These are phyloP conservation scores for Pleurotus tuber-regium DNA, from an alignment of 768 basidiomycete genomes.

Conservation along the genomic window DNA sequence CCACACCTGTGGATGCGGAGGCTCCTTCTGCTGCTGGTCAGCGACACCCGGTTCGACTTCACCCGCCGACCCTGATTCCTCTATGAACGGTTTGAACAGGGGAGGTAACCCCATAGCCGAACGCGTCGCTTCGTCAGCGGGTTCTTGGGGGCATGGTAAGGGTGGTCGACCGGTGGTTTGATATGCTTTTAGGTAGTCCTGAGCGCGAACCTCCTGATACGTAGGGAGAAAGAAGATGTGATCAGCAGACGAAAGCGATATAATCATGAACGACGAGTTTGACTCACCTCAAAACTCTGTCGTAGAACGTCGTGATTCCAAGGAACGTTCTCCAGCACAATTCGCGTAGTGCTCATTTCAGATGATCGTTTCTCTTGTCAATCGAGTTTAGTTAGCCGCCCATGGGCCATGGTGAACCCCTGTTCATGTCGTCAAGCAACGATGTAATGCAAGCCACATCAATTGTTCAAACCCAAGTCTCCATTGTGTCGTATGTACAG, in stretches of 20 bases:
- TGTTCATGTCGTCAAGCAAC: too few relatives aligned
- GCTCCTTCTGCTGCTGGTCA: not conserved
- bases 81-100: conserved; percentile 43
- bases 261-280: not conserved
- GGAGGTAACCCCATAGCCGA: conserved; percentile 45
- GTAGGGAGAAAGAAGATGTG: not conserved
- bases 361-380: too few relatives aligned
- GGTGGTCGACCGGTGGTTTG: conserved; percentile 45
- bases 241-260: not conserved
- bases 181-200: conserved; percentile 55
- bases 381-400: too few relatives aligned
- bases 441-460: too few relatives aligned
- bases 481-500: too few relatives aligned
- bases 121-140: conserved; percentile 42
- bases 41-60: too few relatives aligned
- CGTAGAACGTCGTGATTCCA: not conserved
- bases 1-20: conserved; percentile 7
- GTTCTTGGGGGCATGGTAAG: conserved; percentile 43
- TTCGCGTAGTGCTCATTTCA: not conserved
- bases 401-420: too few relatives aligned
- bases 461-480: too few relatives aligned
- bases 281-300: conserved; percentile 4
- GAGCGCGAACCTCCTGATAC: conserved; percentile 49
- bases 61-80: not conserved
- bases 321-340: conserved; percentile 1